Base-by-base conservation (phyloP, 2,329 filamentous ascomycete species). In the Penicillium sp. region DNA sequence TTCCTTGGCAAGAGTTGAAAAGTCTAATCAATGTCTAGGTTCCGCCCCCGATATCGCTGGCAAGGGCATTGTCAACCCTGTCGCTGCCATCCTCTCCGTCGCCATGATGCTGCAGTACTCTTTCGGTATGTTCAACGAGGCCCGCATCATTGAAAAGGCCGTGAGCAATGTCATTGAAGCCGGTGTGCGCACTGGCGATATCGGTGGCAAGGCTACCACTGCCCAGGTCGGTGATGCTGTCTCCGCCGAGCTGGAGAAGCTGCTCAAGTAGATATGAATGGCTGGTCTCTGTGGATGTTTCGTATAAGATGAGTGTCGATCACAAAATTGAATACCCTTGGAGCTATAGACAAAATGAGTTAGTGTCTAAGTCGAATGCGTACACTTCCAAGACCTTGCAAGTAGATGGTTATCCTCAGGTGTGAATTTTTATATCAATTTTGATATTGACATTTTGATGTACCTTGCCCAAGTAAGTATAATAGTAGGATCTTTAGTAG, bases 101-200 rank as follows among this genome's bases (percentile, higher is more conserved):
- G 87, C 87, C 56, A 95, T 96, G 88, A 85, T 98, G 82, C 76
- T 95, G 57, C 83, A 87, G 60, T 96, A 95, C 74, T 95, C 88
- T 10, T 77, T 96, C 42, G 79, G 80, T 56, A 77, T 89, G 50
- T 80, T 84, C 18, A 74, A 79, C 34, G 82, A 95, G 66, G 84
- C 89, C 38, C 48, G 50, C 35, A 30, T 52, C 29, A 51, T 54
- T 18, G 51, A 54, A 45, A 49, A 50, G 45, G 51, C 51, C 11
- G 51, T 54, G 15, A 52, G 50, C 44, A 54, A 75, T 38, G 83
- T 85, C 35, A 83, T 95, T 47, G 88, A 95, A 62, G 75, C 72
- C 37, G 86, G 86, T 23, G 66, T 89, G 32, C 74, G 80, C 47
- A 95, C 90, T 11, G 82, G 77, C 61, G 90, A 96, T 62, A 84